Conservation (phyloP, 129 eudicot species). For the Glebionis coronaria region DNA sequence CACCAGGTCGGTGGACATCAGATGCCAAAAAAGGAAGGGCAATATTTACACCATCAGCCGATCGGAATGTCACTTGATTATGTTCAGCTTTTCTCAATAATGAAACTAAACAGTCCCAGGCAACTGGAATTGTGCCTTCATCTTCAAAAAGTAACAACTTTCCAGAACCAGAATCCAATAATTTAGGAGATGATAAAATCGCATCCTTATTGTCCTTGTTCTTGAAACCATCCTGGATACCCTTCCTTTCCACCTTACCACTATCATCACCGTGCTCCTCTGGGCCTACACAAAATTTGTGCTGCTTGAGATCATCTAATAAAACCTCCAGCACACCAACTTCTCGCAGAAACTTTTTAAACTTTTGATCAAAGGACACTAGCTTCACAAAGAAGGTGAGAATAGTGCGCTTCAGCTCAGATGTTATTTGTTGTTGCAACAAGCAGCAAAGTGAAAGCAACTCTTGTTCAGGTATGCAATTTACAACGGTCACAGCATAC, state of each 20-base stretch:
- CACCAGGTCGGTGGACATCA: conserved; percentile 90
- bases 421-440: conserved; percentile 81
- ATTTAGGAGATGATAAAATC: conserved; percentile 80
- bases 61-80: conserved; percentile 83
- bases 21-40: conserved; percentile 77
- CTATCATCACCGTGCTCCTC: conserved; percentile 42
- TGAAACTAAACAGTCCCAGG: conserved; percentile 93
- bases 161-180: conserved; percentile 72
- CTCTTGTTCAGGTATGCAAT: conserved; percentile 94
- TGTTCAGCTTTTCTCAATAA: conserved; percentile 87
- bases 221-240: conserved; percentile 68
- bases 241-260: conserved; percentile 52
- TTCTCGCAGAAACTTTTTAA: conserved; percentile 87
- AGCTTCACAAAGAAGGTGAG: conserved; percentile 83
- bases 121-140: conserved; percentile 58
- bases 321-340: conserved; percentile 96
- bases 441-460: conserved; percentile 95
- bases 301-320: conserved; percentile 83
- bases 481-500: conserved; percentile 96
- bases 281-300: conserved; percentile 62
- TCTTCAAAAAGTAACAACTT: conserved; percentile 75
- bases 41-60: conserved; percentile 65
- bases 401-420: conserved; percentile 71
- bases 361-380: conserved; percentile 87
- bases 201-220: conserved; percentile 79